Evolutionary conservation across 805 yeast genomes (phyloP).

Genomic region (Starmerella apis): DNA sequence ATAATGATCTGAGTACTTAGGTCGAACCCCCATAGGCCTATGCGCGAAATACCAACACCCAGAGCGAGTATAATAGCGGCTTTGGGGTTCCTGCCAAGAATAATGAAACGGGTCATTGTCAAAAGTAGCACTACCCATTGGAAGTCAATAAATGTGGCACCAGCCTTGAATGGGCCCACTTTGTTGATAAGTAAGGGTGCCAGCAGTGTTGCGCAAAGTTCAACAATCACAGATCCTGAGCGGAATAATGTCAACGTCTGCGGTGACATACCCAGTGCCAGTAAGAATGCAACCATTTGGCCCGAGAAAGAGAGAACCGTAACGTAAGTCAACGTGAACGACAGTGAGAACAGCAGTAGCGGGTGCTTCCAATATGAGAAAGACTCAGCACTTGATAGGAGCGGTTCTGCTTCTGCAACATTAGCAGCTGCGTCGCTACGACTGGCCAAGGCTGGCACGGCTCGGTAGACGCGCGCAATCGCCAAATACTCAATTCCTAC

Average conservation of each 20-base stretch:
- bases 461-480: conserved; percentile 31
- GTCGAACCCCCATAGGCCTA: conserved; percentile 39
- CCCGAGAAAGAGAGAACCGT: conserved; percentile 36
- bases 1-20: conserved; percentile 32
- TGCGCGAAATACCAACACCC: conserved; percentile 31
- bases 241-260: conserved; percentile 31
- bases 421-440: not conserved
- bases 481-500: conserved; percentile 31
- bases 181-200: conserved; percentile 28
- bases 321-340: conserved; percentile 30
- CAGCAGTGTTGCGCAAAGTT: conserved; percentile 31
- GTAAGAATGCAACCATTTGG: conserved; percentile 33
- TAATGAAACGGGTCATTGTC: conserved; percentile 21
- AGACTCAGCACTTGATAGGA: not conserved
- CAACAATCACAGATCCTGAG: conserved; percentile 31
- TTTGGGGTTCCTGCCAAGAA: not conserved
- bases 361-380: conserved; percentile 27
- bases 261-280: conserved; percentile 30
- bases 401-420: not conserved
- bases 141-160: conserved; percentile 28
- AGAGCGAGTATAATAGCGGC: conserved; percentile 21
- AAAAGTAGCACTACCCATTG: conserved; percentile 29
- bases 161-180: conserved; percentile 30
- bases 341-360: conserved; percentile 30
- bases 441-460: conserved; percentile 28